A percentile compares a stretch with the other conserved stretches of the same genome.
These are phyloP conservation scores for Colletotrichum tropicale DNA, from an alignment of 2,329 filamentous ascomycete genomes.

Conservation along the genomic window DNA sequence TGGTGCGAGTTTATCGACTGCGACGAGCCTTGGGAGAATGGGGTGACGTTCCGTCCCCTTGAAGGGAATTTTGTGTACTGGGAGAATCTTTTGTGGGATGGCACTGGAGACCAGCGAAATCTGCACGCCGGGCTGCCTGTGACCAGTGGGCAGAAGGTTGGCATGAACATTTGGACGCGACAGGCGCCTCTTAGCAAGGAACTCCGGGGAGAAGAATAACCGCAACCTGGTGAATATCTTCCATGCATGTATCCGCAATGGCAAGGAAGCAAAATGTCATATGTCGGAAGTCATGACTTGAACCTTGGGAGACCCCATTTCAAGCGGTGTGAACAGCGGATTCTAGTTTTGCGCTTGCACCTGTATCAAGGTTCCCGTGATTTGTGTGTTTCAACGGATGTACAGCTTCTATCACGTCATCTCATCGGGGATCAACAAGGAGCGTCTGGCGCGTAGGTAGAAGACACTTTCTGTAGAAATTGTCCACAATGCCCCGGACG, in stretches of 20 bases:
- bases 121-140: slow-evolving; percentile 53
- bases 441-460: background rate
- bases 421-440: background rate
- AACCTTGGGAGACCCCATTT: background rate
- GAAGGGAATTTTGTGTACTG: slow-evolving; percentile 54
- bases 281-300: background rate
- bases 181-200: slow-evolving; percentile 41
- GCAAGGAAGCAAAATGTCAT: background rate
- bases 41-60: slow-evolving; percentile 51
- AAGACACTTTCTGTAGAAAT: background rate
- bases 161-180: slow-evolving; percentile 58
- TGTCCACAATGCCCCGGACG: background rate
- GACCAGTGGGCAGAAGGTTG: slow-evolving; percentile 49
- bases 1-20: slow-evolving; percentile 47
- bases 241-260: background rate
- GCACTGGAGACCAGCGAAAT: slow-evolving; percentile 45
- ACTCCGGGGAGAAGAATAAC: slow-evolving; percentile 31
- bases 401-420: background rate
- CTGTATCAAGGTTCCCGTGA: background rate
- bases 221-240: background rate
- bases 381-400: background rate
- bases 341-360: background rate
- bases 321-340: background rate
- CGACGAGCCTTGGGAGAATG: slow-evolving; percentile 49
- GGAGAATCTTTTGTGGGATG: slow-evolving; percentile 46